phyloP scores from a whole-genome alignment of 441 rosid species.

The Pelargonium hybrid region DNA sequence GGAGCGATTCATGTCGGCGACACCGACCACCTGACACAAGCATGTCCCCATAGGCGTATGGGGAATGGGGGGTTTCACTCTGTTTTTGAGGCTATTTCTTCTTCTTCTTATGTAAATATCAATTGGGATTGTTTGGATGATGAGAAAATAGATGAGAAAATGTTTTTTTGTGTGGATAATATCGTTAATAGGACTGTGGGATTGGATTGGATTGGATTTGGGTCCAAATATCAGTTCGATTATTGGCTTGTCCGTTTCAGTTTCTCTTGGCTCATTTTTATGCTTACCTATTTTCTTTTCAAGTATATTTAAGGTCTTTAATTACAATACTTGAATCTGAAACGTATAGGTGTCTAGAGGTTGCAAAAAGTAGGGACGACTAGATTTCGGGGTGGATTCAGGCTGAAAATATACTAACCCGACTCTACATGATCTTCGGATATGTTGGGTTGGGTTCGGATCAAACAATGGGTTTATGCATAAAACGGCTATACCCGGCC shows the following conservation, averaged over 20 bases:
- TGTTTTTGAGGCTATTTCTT: neutral
- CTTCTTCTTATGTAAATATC: neutral
- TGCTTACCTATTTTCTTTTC: neutral
- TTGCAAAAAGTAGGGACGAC: too few species aligned
- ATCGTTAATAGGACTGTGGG: neutral
- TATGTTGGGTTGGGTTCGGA: too few species aligned
- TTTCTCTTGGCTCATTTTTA: too few species aligned
- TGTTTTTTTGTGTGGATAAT: neutral
- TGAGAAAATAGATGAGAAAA: neutral
- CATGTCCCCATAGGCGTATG: conserved; percentile 41
- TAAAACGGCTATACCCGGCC: too few species aligned
- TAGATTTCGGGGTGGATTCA: too few species aligned
- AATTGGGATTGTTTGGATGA: neutral
- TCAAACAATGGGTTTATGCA: too few species aligned
- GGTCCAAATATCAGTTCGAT: neutral
- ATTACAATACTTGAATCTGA: too few species aligned
- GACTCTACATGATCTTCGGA: too few species aligned
- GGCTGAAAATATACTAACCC: too few species aligned
- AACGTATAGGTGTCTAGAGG: too few species aligned
- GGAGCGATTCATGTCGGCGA: conserved; percentile 37
- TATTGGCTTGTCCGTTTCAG: neutral
- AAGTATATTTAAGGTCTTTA: neutral
- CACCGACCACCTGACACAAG: conserved; percentile 35
- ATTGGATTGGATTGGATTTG: neutral
- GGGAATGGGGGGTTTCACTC: neutral